Evolutionary conservation across 768 basidiomycete genomes (phyloP).

Genomic region (Mrakia gelida): DNA sequence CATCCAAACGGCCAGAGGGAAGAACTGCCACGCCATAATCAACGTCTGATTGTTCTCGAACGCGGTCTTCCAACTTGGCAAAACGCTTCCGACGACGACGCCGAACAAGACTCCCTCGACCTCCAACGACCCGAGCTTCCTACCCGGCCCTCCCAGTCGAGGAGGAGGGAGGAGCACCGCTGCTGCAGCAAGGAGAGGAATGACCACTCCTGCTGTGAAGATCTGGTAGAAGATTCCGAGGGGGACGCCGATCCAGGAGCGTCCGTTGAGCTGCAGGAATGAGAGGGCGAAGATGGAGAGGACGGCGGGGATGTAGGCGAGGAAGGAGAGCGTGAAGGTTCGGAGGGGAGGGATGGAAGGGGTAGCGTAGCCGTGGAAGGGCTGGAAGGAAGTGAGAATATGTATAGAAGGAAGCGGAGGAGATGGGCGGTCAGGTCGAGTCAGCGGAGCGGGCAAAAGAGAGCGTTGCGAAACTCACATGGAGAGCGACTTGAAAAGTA

Average conservation of each 20-base stretch:
- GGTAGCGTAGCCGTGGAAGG: neutral
- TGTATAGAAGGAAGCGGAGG: too few species aligned
- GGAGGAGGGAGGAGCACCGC: neutral
- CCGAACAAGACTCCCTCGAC: neutral
- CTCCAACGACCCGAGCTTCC: neutral
- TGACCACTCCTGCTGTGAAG: neutral
- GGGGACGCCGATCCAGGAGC: neutral
- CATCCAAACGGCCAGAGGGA: neutral
- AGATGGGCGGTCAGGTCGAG: too few species aligned
- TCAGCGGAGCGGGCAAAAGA: too few species aligned
- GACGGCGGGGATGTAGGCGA: too few species aligned
- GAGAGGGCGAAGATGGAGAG: neutral
- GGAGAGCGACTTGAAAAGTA: neutral
- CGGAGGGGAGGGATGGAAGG: neutral
- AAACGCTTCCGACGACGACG: neutral
- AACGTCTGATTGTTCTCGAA: neutral
- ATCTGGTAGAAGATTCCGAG: neutral
- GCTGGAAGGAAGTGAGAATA: neutral
- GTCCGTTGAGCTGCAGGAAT: neutral
- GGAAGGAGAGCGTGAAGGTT: neutral
- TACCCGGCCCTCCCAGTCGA: neutral
- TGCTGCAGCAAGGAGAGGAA: neutral
- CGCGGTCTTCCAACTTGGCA: neutral
- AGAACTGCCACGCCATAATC: neutral
- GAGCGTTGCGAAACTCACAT: neutral